A percentile compares a stretch with the other conserved stretches of the same genome.
These are phyloP conservation scores for Saprolegnia diclina DNA, from an alignment of 352 stramenopile species.

Conservation along the genomic window DNA sequence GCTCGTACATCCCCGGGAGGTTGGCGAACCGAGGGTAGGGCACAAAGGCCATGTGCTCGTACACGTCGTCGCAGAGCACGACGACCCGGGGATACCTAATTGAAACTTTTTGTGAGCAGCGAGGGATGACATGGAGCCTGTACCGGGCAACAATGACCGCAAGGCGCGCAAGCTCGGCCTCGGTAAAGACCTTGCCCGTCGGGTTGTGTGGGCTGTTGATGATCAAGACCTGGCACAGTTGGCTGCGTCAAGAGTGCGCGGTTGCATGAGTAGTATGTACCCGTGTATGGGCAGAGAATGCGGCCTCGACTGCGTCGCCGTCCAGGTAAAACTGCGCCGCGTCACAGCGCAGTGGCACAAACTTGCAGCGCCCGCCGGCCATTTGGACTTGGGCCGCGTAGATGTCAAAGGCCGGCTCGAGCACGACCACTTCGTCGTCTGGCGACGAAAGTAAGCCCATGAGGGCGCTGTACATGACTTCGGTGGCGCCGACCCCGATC, in stretches of 20 bases:
- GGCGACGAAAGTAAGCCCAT: conserved; percentile 85
- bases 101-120: background rate
- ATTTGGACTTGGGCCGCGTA: conserved; percentile 89
- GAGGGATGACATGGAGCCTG: conserved; percentile 34
- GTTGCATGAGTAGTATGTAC: conserved; percentile 15
- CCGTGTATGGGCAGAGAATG: conserved; percentile 90
- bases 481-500: conserved; percentile 90
- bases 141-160: conserved; percentile 61
- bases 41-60: conserved; percentile 94
- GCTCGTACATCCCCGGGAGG: conserved; percentile 77
- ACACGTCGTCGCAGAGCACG: conserved; percentile 98
- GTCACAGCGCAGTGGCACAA: conserved; percentile 72
- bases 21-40: conserved; percentile 64
- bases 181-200: conserved; percentile 96
- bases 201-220: conserved; percentile 99
- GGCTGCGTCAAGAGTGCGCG: background rate
- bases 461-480: conserved; percentile 92
- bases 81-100: conserved; percentile 62
- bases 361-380: conserved; percentile 70
- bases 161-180: conserved; percentile 90
- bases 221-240: conserved; percentile 62
- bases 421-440: conserved; percentile 94
- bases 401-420: conserved; percentile 97
- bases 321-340: conserved; percentile 72
- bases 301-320: conserved; percentile 64